A percentile compares a stretch with the other conserved stretches of the same genome.
phyloP scores from a whole-genome alignment of 306 rosid species.

The Canavalia gladiata region DNA sequence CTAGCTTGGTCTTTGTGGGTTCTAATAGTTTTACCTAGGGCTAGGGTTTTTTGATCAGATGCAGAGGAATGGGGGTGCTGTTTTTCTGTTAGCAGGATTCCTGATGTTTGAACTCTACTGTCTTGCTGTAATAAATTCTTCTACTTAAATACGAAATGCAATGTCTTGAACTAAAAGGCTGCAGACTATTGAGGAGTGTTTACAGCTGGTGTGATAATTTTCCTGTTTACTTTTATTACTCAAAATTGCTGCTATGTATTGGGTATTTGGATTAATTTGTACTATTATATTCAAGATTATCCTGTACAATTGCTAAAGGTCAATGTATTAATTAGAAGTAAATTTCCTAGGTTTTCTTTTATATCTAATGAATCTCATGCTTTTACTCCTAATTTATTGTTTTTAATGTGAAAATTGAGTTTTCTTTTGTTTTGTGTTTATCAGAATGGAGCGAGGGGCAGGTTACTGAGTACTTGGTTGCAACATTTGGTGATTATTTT shows the following conservation, averaged over 20 bases:
- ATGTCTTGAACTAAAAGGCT: slow-evolving; percentile 36
- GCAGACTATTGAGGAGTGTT: not conserved
- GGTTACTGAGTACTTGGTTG: slow-evolving; percentile 92
- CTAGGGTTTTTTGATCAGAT: slow-evolving; percentile 1
- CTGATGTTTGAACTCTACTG: slow-evolving; percentile 21
- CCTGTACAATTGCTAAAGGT: slow-evolving; percentile 24
- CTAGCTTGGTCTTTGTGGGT: slow-evolving; percentile 17
- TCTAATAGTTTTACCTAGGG: slow-evolving; percentile 18
- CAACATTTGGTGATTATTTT: slow-evolving; percentile 95
- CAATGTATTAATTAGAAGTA: slow-evolving; percentile 12
- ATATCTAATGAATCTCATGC: slow-evolving; percentile 31
- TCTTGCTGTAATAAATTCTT: slow-evolving; percentile 29
- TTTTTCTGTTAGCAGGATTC: slow-evolving; percentile 3
- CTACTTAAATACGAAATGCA: slow-evolving; percentile 14
- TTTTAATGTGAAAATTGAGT: slow-evolving; percentile 15
- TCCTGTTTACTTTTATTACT: slow-evolving; percentile 37
- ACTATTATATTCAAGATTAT: slow-evolving; percentile 32
- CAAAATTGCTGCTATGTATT: slow-evolving; percentile 34
- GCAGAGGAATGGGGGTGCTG: not conserved
- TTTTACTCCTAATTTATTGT: slow-evolving; percentile 35
- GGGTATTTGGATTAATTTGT: slow-evolving; percentile 31
- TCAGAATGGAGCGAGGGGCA: slow-evolving; percentile 97
- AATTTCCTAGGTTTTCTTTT: slow-evolving; percentile 1
- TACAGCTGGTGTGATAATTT: slow-evolving; percentile 14
- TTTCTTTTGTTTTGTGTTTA: slow-evolving; percentile 45